Base-by-base conservation (phyloP, 2,329 filamentous ascomycete species). In the Cercospora brassicicola region DNA sequence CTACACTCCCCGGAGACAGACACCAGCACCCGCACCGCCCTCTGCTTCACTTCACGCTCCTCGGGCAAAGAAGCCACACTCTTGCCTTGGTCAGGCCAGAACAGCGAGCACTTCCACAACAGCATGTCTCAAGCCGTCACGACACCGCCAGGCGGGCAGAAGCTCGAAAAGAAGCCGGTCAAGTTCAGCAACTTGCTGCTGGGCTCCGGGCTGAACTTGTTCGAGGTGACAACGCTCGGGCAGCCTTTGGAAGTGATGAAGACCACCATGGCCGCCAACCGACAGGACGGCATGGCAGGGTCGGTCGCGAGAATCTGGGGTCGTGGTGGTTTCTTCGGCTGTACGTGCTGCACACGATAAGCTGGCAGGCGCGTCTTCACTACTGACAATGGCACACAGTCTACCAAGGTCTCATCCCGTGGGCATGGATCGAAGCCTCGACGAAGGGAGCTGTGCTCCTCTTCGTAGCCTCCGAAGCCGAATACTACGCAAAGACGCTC, bases 401-500 rank as follows among this genome's bases (percentile, higher is more conserved):
- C 86, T 99, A 97, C 87, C 95, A 99, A 87, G 95, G 95, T 82
- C 91, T 99, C 77, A 98, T 99, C 81, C 95, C 95, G 73, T 97
- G 94, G 94, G 95, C 95, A 82, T 99, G 95, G 95, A 98, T 99
- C 84, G 95, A 99, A 88, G 95, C 95, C 80, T 98, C 94, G 79
- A 98, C 95, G 84, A 99, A 99, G 86, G 95, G 95, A 81, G 95
- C 95, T 77, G 95, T 99, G 76, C 91, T 99, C 79, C 92, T 99
- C 82, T 99, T 99, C 84, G 94, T 99, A 81, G 95, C 95, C 74
- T 96, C 94, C 77, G 95, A 99, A 84, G 94, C 93, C 83, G 95
- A 99, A 74, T 99, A 91, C 88, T 92, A 95, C 80, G 94, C 94
- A 76, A 92, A 91, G 78, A 70, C 60, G 68, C 85, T 86, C 74